Evolutionary conservation across 495 filamentous ascomycete genomes (phyloP).

Genomic region (Lindgomyces ingoldianus): DNA sequence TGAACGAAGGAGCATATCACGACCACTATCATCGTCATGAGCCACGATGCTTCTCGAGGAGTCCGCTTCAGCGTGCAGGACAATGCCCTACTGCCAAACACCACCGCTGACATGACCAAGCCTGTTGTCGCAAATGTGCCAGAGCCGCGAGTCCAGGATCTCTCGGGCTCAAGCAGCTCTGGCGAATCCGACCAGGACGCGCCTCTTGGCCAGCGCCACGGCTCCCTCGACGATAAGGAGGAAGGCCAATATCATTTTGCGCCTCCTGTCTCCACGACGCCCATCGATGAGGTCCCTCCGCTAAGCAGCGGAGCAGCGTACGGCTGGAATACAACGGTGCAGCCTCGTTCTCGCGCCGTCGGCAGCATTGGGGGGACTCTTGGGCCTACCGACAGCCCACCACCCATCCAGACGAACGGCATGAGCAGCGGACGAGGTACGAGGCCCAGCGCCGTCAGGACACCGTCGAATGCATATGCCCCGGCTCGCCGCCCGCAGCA

Average conservation of each 20-base stretch:
- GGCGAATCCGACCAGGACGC: constrained; percentile 32
- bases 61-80: constrained; percentile 27
- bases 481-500: constrained; percentile 67
- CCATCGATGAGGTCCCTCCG: constrained; percentile 30
- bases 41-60: constrained; percentile 7
- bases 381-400: constrained; percentile 17
- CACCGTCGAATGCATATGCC: constrained; percentile 41
- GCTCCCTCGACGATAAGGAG: constrained; percentile 17
- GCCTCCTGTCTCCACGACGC: constrained; percentile 27
- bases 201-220: constrained; percentile 19
- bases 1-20: not conserved
- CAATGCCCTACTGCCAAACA: constrained; percentile 15
- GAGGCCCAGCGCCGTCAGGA: constrained; percentile 34
- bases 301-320: constrained; percentile 9
- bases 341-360: not conserved
- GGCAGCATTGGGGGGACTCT: constrained; percentile 6
- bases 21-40: constrained; percentile 2
- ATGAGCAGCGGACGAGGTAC: constrained; percentile 24
- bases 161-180: constrained; percentile 32
- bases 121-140: constrained; percentile 24
- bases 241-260: constrained; percentile 37
- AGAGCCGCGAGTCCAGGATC: constrained; percentile 16
- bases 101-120: constrained; percentile 22
- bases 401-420: constrained; percentile 36
- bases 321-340: constrained; percentile 22